A percentile compares a stretch with the other conserved stretches of the same genome.
These are phyloP conservation scores for Eimeria praecox DNA, from an alignment of 169 alveolate genomes.

Conservation along the genomic window DNA sequence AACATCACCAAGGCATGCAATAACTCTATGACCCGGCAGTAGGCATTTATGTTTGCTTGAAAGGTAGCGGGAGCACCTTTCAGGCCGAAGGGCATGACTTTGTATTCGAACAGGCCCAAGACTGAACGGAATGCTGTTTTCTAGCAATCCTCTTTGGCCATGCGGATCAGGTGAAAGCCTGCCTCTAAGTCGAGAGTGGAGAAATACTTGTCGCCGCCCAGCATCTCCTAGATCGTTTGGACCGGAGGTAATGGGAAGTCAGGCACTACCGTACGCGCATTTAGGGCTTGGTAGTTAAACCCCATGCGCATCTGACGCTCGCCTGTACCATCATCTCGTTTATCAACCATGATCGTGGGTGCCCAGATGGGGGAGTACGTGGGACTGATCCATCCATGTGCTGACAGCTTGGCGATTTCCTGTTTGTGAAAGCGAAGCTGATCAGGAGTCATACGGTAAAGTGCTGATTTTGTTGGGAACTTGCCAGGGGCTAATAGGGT, in stretches of 20 bases:
- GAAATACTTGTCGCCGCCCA: not conserved
- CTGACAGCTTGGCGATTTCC: not conserved
- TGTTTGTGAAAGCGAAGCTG: not conserved
- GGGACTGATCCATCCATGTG: not conserved
- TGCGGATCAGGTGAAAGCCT: not conserved
- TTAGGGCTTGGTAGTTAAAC: not conserved
- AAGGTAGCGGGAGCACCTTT: constrained; percentile 29
- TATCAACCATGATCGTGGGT: not conserved
- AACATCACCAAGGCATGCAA: not conserved
- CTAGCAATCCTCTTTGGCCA: not conserved
- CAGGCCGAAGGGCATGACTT: constrained; percentile 17
- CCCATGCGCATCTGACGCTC: not conserved
- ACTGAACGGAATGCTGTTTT: not conserved
- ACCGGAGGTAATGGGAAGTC: not conserved
- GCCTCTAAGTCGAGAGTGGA: not conserved
- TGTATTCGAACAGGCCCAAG: not conserved
- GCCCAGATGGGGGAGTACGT: not conserved
- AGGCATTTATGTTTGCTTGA: not conserved
- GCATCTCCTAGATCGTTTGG: not conserved
- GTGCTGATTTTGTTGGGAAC: not conserved
- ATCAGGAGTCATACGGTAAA: not conserved
- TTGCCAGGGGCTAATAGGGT: not conserved
- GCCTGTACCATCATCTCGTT: not conserved
- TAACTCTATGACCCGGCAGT: not conserved
- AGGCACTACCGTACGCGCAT: not conserved